Percentiles rank a stretch among this genome's conserved stretches.
These are phyloP conservation scores for Polyplosphaeria fusca DNA, from an alignment of 495 filamentous ascomycete genomes.

Conservation along the genomic window DNA sequence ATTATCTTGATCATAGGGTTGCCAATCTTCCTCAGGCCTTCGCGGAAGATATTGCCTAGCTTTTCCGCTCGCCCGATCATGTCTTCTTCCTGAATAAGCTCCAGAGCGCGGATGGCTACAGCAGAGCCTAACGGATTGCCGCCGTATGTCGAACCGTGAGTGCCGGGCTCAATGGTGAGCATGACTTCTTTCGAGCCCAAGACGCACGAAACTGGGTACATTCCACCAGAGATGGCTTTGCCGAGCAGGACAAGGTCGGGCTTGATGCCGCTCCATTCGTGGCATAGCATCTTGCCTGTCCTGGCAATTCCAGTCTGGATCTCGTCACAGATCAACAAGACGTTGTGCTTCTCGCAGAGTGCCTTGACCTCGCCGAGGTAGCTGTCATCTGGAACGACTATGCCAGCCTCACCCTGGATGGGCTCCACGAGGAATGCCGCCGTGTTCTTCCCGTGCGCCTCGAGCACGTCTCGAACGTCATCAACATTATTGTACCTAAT, in stretches of 20 bases:
- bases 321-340: slow-evolving; percentile 94
- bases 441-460: slow-evolving; percentile 75
- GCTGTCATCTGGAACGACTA: slow-evolving; percentile 87
- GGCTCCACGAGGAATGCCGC: slow-evolving; percentile 96
- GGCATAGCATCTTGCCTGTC: slow-evolving; percentile 89
- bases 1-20: slow-evolving; percentile 78
- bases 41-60: slow-evolving; percentile 80
- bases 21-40: slow-evolving; percentile 66
- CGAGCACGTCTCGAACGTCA: slow-evolving; percentile 74
- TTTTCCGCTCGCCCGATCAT: slow-evolving; percentile 77
- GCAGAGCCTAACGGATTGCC: slow-evolving; percentile 97
- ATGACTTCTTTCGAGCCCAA: slow-evolving; percentile 87
- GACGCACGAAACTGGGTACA: slow-evolving; percentile 97
- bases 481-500: slow-evolving; percentile 84
- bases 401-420: slow-evolving; percentile 97
- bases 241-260: slow-evolving; percentile 92
- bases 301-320: slow-evolving; percentile 97
- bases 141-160: slow-evolving; percentile 95
- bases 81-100: slow-evolving; percentile 87
- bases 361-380: slow-evolving; percentile 79
- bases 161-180: slow-evolving; percentile 95
- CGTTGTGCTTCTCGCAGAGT: slow-evolving; percentile 90
- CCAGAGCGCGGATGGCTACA: slow-evolving; percentile 92
- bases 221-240: slow-evolving; percentile 96
- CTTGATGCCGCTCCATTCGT: slow-evolving; percentile 91